Evolutionary conservation across 2,329 filamentous ascomycete species (phyloP).

Genomic region (Phialophora tarda): DNA sequence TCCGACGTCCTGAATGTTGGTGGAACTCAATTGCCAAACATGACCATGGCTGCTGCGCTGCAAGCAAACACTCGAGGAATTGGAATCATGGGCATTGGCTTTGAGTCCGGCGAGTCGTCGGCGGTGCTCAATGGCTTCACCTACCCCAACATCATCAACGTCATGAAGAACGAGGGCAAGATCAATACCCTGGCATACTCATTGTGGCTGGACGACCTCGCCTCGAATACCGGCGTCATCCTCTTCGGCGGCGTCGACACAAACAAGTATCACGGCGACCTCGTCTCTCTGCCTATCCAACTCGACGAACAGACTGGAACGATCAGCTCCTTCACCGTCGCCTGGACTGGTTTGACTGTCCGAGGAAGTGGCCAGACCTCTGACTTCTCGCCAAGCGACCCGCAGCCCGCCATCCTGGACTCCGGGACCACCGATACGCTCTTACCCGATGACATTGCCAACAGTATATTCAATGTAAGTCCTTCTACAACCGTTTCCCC

Average conservation of each 20-base stretch:
- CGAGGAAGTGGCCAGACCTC: constrained; percentile 43
- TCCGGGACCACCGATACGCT: constrained; percentile 76
- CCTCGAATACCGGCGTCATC: constrained; percentile 70
- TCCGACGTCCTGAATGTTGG: constrained; percentile 47
- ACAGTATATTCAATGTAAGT: constrained; percentile 60
- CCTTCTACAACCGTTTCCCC: constrained; percentile 43
- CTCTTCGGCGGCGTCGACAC: constrained; percentile 83
- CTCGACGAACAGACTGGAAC: constrained; percentile 59
- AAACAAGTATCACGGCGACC: constrained; percentile 69
- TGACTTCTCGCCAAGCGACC: constrained; percentile 45
- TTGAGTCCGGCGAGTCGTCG: constrained; percentile 40
- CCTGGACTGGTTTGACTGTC: constrained; percentile 48
- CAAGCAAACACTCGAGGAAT: constrained; percentile 36
- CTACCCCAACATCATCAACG: constrained; percentile 68
- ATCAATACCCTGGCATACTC: constrained; percentile 56
- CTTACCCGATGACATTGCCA: constrained; percentile 66
- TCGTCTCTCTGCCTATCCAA: constrained; percentile 66
- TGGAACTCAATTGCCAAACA: constrained; percentile 43
- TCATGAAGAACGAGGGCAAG: constrained; percentile 63
- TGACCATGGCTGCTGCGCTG: constrained; percentile 47
- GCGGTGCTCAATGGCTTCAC: constrained; percentile 41
- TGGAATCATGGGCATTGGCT: constrained; percentile 51
- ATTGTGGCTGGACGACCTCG: constrained; percentile 53
- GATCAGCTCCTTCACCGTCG: constrained; percentile 53
- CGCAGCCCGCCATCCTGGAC: constrained; percentile 68